Conservation (phyloP, 345 rosid genomes). For the Eucalyptus brandiana region DNA sequence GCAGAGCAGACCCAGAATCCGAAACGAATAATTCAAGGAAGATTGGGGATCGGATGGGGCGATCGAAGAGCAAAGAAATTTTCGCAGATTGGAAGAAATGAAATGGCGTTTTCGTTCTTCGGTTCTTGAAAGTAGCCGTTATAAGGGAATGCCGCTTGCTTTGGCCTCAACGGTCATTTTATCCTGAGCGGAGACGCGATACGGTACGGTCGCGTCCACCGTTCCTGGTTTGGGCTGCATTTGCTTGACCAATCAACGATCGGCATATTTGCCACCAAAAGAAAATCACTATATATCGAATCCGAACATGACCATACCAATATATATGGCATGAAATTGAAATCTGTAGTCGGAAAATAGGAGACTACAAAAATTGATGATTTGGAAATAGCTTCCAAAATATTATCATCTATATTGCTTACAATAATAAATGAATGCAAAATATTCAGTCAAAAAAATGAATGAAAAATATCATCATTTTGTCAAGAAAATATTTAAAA, state of each 20-base stretch:
- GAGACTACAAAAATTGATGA: neutral
- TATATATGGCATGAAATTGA: neutral
- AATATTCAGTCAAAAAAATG: neutral
- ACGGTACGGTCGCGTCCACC: neutral
- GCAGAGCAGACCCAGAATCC: neutral
- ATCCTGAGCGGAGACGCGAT: neutral
- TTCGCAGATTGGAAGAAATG: neutral
- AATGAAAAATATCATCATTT: neutral
- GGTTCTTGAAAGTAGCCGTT: conserved; percentile 15
- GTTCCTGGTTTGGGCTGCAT: neutral
- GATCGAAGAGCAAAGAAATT: neutral
- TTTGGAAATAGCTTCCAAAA: neutral
- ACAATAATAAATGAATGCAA: neutral
- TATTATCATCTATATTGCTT: neutral
- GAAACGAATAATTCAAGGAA: neutral
- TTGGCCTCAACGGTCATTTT: conserved; percentile 5
- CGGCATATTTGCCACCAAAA: neutral
- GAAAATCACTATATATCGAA: neutral
- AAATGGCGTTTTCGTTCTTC: neutral
- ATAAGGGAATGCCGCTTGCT: neutral
- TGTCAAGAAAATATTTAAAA: neutral
- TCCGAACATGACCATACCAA: neutral
- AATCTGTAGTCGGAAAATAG: neutral
- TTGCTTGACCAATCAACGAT: neutral
- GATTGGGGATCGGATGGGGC: neutral